Percentiles rank a stretch among this genome's conserved stretches.
These are phyloP conservation scores for Singerocomus inundabilis DNA, from an alignment of 1,284 basidiomycete genomes.

Conservation along the genomic window DNA sequence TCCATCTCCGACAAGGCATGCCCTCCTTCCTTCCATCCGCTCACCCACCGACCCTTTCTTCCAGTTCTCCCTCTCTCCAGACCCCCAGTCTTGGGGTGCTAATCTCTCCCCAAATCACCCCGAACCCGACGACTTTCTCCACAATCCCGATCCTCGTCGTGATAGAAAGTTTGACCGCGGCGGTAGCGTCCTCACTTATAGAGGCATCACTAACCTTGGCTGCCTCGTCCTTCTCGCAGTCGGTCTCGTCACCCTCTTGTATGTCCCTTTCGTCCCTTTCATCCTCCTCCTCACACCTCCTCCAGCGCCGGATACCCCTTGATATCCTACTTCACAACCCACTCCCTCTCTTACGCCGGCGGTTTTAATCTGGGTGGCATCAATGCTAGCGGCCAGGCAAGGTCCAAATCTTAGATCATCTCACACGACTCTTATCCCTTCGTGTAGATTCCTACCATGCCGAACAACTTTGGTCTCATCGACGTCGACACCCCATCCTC, in stretches of 20 bases:
- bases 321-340: constrained; percentile 62
- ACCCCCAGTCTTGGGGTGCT: constrained; percentile 67
- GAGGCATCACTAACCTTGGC: constrained; percentile 76
- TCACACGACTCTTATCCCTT: not conserved
- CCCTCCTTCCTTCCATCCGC: not conserved
- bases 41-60: constrained; percentile 1
- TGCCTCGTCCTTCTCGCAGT: constrained; percentile 65
- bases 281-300: constrained; percentile 2
- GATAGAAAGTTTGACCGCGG: constrained; percentile 62
- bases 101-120: constrained; percentile 54
- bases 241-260: constrained; percentile 74
- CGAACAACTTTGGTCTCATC: constrained; percentile 53
- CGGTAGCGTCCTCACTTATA: constrained; percentile 64
- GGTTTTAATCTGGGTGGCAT: constrained; percentile 81
- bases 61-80: constrained; percentile 71
- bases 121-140: constrained; percentile 71
- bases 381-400: constrained; percentile 75
- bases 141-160: constrained; percentile 72
- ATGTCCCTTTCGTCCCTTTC: constrained; percentile 27
- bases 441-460: constrained; percentile 37
- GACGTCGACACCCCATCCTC: constrained; percentile 57
- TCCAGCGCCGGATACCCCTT: constrained; percentile 79
- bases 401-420: constrained; percentile 1
- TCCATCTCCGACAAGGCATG: constrained; percentile 52
- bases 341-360: constrained; percentile 49